Evolutionary conservation across 306 rosid genomes (phyloP).

Genomic region (Vachellia collinsii): DNA sequence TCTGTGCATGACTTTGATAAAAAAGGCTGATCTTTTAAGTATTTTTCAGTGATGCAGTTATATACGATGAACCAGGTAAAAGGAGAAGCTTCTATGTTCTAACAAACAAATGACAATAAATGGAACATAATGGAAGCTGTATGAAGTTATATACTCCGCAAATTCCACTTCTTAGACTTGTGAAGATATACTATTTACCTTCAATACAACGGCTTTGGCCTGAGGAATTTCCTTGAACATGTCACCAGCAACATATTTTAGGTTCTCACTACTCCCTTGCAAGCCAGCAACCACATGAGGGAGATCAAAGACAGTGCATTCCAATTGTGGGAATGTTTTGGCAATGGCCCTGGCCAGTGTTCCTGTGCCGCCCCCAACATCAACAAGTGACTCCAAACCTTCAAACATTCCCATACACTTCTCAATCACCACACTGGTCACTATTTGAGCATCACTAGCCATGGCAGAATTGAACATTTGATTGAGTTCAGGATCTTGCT

Average conservation of each 20-base stretch:
- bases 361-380: constrained; percentile 48
- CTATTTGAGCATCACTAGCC: constrained; percentile 40
- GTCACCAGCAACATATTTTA: constrained; percentile 41
- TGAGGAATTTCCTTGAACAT: constrained; percentile 44
- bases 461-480: constrained; percentile 36
- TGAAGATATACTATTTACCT: constrained; percentile 10
- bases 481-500: neutral
- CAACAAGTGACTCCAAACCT: constrained; percentile 47
- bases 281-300: constrained; percentile 45
- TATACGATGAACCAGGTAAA: neutral
- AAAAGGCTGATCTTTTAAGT: neutral
- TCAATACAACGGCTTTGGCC: constrained; percentile 35
- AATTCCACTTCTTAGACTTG: neutral
- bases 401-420: constrained; percentile 37
- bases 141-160: neutral
- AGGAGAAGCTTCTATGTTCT: neutral
- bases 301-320: constrained; percentile 37
- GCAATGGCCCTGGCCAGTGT: constrained; percentile 39
- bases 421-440: constrained; percentile 24
- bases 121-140: neutral
- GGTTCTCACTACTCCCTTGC: constrained; percentile 23
- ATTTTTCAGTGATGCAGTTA: neutral
- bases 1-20: neutral
- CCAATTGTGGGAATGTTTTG: constrained; percentile 21
- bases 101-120: neutral